A percentile compares a stretch with the other conserved stretches of the same genome.
phyloP scores from a whole-genome alignment of 768 basidiomycete genomes.

The Macrolepiota albuminosa region DNA sequence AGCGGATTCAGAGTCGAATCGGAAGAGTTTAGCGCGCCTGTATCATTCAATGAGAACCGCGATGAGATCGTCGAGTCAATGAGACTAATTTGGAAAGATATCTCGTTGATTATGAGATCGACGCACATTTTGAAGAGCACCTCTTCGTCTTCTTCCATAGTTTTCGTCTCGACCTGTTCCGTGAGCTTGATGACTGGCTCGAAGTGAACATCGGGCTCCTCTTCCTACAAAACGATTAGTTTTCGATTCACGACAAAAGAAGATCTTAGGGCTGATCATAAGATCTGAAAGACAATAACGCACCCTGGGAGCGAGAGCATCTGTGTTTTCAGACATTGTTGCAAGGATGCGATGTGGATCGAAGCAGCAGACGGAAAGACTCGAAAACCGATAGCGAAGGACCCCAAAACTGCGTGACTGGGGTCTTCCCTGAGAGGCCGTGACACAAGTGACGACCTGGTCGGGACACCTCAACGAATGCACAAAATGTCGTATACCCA shows the following conservation, averaged over 20 bases:
- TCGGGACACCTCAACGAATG: conserved; percentile 7
- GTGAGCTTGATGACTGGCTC: conserved; percentile 97
- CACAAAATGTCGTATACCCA: conserved; percentile 25
- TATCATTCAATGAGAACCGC: conserved; percentile 8
- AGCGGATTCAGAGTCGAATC: conserved; percentile 69
- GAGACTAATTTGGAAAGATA: conserved; percentile 27
- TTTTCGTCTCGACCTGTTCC: conserved; percentile 93
- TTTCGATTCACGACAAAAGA: conserved; percentile 9
- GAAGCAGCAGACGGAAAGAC: conserved; percentile 16
- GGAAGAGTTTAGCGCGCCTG: conserved; percentile 98
- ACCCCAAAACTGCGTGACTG: conserved; percentile 15
- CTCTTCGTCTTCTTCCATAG: conserved; percentile 91
- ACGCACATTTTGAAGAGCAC: conserved; percentile 94
- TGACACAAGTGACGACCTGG: neutral
- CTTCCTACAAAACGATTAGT: conserved; percentile 40
- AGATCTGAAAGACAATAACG: conserved; percentile 24
- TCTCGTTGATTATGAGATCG: conserved; percentile 27
- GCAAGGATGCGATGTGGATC: conserved; percentile 23
- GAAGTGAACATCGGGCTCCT: conserved; percentile 87
- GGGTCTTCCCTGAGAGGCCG: conserved; percentile 12
- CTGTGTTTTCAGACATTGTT: conserved; percentile 53
- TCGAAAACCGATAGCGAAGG: conserved; percentile 9
- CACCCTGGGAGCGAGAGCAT: conserved; percentile 72
- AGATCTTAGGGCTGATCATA: conserved; percentile 12
- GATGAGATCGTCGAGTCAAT: conserved; percentile 18